Base-by-base conservation (phyloP, 1,139 yeast genomes). In the Sugiyamaella pinicola region DNA sequence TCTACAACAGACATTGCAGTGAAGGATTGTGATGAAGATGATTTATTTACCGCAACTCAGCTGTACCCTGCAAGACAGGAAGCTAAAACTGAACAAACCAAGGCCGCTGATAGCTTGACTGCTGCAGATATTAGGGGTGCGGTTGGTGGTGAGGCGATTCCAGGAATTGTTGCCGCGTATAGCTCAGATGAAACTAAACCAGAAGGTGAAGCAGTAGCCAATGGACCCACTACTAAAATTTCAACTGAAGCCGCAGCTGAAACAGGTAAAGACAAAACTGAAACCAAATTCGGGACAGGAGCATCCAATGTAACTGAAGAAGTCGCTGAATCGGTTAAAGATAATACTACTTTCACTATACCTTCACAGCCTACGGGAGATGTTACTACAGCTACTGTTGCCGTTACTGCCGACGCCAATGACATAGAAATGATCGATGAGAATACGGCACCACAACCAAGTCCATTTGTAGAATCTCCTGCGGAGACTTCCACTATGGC, bases 61-160 rank as follows among this genome's bases (percentile, higher is more conserved):
- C 62, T 55, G 42, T 58, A 62, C 17, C 50, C 53, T 17, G 42
- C 13, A 38, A 53, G 33, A 21, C 53, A 26, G 45, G 51, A 46
- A 34, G 54, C 12, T 15, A 55, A 50, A 34, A 54, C 31, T 12
- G 56, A 53, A n/a, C 47, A 54, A 15, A 50, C 52, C 24, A 47
- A 53, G 24, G 28, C 48, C 1, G 56, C 50, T 9, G 66, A 69
- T 22, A 79, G 78, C 1, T 66, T 81, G 49, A 73, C 81, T 3
- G 81, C 76, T 49, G 82, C 78, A 9, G 86, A 81, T 61, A 82
- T 82, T 42, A 75, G 85, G 63, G 85, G 85, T 21, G 87, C 87
- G 9, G 85, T 82, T 7, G 85, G 84, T 12, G 78, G 78, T 37
- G 83, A 77, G 47, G 69, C 79, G 1, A 77, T 78, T 54, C 79